phyloP scores from a whole-genome alignment of 2,329 filamentous ascomycete species.

The Aspergillus carbonarius region DNA sequence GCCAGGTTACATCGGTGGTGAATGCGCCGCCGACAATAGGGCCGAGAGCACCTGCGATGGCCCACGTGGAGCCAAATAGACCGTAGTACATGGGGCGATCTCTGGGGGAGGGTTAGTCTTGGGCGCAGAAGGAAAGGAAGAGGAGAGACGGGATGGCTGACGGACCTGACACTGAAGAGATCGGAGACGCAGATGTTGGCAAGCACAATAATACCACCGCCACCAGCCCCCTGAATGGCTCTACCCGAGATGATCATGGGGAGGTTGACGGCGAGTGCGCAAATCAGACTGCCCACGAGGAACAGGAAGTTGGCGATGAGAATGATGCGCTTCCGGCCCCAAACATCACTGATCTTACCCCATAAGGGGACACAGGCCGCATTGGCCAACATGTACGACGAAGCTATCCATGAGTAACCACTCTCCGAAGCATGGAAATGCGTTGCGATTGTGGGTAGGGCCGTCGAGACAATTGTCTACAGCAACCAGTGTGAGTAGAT shows the following conservation, averaged over 20 bases:
- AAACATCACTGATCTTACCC: constrained; percentile 67
- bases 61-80: constrained; percentile 63
- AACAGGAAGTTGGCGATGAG: constrained; percentile 62
- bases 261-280: constrained; percentile 57
- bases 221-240: constrained; percentile 63
- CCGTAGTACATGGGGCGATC: constrained; percentile 62
- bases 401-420: constrained; percentile 51
- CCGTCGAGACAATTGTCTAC: constrained; percentile 47
- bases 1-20: constrained; percentile 59
- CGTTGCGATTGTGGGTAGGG: constrained; percentile 45
- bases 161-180: constrained; percentile 59
- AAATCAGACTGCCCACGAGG: constrained; percentile 62
- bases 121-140: background rate
- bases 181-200: constrained; percentile 65
- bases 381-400: constrained; percentile 47
- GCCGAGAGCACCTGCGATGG: constrained; percentile 59
- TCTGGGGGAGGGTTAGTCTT: constrained; percentile 28
- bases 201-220: constrained; percentile 63
- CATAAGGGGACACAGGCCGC: constrained; percentile 56
- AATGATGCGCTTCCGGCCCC: constrained; percentile 63
- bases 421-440: constrained; percentile 44
- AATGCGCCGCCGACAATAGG: constrained; percentile 63
- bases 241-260: constrained; percentile 63
- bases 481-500: constrained; percentile 7
- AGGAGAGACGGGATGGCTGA: background rate